Percentiles rank a stretch among this genome's conserved stretches.
Conservation (phyloP, 2,329 filamentous ascomycete genomes). For the Penicillium occitanis region DNA sequence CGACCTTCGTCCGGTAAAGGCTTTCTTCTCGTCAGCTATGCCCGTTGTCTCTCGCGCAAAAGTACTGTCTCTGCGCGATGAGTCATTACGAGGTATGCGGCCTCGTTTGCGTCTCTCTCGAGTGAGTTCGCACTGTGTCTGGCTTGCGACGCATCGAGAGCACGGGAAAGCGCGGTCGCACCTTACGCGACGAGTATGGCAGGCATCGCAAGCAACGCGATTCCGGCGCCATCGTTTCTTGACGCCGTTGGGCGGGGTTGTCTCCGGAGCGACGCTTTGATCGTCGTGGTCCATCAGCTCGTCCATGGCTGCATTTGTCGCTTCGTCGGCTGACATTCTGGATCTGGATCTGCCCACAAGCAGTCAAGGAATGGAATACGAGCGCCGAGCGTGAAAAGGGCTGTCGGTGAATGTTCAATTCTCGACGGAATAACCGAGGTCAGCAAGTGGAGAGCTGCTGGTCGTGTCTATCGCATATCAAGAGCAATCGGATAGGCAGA, state of each 20-base stretch:
- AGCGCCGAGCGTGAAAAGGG: background rate
- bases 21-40: conserved; percentile 12
- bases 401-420: background rate
- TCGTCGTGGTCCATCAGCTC: conserved; percentile 13
- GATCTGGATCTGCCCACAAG: background rate
- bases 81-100: conserved; percentile 73
- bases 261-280: background rate
- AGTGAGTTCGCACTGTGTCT: conserved; percentile 72
- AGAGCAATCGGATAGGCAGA: background rate
- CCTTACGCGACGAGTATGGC: conserved; percentile 88
- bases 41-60: conserved; percentile 13
- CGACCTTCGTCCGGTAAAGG: conserved; percentile 1
- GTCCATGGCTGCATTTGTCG: background rate
- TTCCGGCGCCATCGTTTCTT: conserved; percentile 42
- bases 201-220: conserved; percentile 78
- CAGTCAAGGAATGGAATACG: background rate
- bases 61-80: conserved; percentile 20
- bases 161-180: conserved; percentile 91
- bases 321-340: conserved; percentile 12
- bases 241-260: conserved; percentile 23
- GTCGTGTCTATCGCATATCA: background rate
- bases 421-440: background rate
- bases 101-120: conserved; percentile 91
- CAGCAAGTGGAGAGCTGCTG: background rate
- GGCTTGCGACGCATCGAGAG: conserved; percentile 82